phyloP scores from a whole-genome alignment of 2,329 filamentous ascomycete genomes.

The Tetracladium maxilliforme region DNA sequence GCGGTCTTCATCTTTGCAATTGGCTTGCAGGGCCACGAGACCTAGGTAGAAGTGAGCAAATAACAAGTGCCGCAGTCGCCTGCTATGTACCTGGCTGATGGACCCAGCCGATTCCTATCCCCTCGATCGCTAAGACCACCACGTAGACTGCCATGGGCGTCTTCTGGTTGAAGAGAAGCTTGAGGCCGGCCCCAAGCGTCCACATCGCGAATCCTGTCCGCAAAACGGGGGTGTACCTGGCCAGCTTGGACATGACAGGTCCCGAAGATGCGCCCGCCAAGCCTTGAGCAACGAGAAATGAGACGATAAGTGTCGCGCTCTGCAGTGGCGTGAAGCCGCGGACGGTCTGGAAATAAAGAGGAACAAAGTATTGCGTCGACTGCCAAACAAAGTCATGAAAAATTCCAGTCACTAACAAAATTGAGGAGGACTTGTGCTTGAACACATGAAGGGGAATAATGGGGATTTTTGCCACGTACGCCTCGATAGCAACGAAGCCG shows the following conservation, averaged over 20 bases:
- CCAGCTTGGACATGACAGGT: conserved; percentile 9
- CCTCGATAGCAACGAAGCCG: no score
- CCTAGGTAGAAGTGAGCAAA: conserved; percentile 4
- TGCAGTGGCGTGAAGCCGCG: conserved; percentile 9
- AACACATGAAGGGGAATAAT: no score
- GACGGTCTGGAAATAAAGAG: conserved; percentile 12
- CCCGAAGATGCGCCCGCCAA: conserved; percentile 9
- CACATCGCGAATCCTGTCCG: conserved; percentile 10
- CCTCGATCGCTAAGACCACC: conserved; percentile 11
- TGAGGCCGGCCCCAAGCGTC: conserved; percentile 11
- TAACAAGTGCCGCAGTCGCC: neutral
- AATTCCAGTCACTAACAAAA: conserved; percentile 13
- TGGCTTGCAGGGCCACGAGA: conserved; percentile 13
- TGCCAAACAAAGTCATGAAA: conserved; percentile 35
- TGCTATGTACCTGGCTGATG: conserved; percentile 10
- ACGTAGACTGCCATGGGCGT: conserved; percentile 8
- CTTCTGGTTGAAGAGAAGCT: conserved; percentile 9
- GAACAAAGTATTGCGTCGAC: conserved; percentile 20
- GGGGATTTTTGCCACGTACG: no score
- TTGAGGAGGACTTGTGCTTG: conserved; percentile 4
- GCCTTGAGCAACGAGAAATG: conserved; percentile 10
- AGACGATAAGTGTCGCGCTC: conserved; percentile 11
- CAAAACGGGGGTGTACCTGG: conserved; percentile 10
- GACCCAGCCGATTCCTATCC: conserved; percentile 12
- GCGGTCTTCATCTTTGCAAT: conserved; percentile 9